Evolutionary conservation across 1,284 basidiomycete species (phyloP).

Genomic region (Sanghuangporus sanghuang): DNA sequence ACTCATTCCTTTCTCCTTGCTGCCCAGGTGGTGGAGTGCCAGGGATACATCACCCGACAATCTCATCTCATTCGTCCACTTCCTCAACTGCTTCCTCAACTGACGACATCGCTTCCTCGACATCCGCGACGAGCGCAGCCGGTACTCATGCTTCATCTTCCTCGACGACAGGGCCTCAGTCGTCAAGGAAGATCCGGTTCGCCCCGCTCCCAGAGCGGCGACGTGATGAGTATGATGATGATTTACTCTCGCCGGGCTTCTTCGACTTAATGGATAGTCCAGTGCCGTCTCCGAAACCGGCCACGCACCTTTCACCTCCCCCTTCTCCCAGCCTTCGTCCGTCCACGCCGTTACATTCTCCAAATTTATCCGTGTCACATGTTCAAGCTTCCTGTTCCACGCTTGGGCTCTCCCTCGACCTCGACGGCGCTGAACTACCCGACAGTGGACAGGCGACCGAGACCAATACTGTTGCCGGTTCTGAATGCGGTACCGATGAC

Average conservation of each 20-base stretch:
- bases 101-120: slow-evolving; percentile 16
- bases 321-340: slow-evolving; percentile 1
- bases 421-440: slow-evolving; percentile 8
- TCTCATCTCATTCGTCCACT: slow-evolving; percentile 13
- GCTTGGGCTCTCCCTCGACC: slow-evolving; percentile 15
- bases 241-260: slow-evolving; percentile 33
- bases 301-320: slow-evolving; percentile 2
- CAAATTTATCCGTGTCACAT: neutral
- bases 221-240: slow-evolving; percentile 40
- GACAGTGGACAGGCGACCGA: slow-evolving; percentile 29
- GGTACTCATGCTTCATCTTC: neutral
- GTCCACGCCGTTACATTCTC: neutral
- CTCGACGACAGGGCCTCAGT: neutral
- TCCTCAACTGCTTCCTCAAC: slow-evolving; percentile 16
- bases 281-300: slow-evolving; percentile 14
- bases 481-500: slow-evolving; percentile 12
- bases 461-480: slow-evolving; percentile 16
- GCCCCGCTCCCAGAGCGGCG: slow-evolving; percentile 73
- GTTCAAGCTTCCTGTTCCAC: slow-evolving; percentile 7
- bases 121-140: slow-evolving; percentile 9
- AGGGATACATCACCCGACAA: neutral
- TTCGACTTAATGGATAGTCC: slow-evolving; percentile 16
- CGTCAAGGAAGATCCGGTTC: slow-evolving; percentile 55
- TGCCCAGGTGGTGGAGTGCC: neutral
- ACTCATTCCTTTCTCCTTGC: slow-evolving; percentile 4